Evolutionary conservation across 2,329 filamentous ascomycete genomes (phyloP), one percentile per base, ranked within the genome.

Genomic region (Phyllosticta citriasiana): DNA sequence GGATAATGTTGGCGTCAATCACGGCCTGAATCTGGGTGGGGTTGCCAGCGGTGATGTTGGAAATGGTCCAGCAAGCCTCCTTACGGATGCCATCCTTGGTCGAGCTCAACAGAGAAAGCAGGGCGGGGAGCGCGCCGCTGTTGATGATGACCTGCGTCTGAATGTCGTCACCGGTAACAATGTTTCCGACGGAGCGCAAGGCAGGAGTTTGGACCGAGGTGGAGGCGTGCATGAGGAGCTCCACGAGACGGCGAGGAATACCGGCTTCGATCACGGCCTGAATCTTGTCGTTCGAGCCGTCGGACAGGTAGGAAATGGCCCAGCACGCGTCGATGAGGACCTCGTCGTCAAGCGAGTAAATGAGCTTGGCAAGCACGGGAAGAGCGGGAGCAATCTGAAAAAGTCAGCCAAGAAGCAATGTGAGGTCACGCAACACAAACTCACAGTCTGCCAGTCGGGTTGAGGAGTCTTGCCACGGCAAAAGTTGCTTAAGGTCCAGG

Each of bases 71-170:
- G 85, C 94, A 99, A 27, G 94, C 94, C 78, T 99, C 94, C 82
- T 99, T 99, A 67, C 94, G 91, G 67, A 99, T 99, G 26, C 94
- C 94, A 71, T 99, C 94, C 83, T 99, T 99, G 72, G 90, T 94
- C 40, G 93, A 97, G 82, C 92, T 93, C 65, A 99, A 81, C 19
- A 99, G 86, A 40, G 92, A 94, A 57, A 97, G 80, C n/a, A 99
- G 84, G 66, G 92, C 95, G 52, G 92, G 87, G 55, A 99, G 84
- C 67, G 94, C 88, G 64, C 94, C 93, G 70, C 92, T 96, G 84
- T 99, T 99, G 78, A 99, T 99, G 76, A 99, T 97, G 67, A 99
- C 91, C 77, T 99, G 94, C 25, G 94, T 99, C 79, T 99, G 94
- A 52, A 99, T 89, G 73, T 99, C 94, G 73, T 99, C 94, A 67